Evolutionary conservation across 177 flowering plant genomes (phyloP).

Genomic region (Tripterygium wilfordii): DNA sequence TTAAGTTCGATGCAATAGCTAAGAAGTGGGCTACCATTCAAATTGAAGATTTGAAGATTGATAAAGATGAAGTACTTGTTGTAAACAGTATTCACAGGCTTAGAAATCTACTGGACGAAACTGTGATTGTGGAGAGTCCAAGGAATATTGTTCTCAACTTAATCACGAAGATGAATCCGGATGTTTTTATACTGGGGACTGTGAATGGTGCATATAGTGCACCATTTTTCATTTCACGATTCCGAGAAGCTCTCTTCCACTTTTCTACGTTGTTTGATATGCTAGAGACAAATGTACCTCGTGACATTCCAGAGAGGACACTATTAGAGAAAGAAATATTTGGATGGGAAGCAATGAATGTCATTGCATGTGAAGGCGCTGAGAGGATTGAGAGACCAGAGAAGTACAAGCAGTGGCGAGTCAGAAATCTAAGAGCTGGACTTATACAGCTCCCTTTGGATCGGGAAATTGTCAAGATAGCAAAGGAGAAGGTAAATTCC

Average conservation of each 20-base stretch:
- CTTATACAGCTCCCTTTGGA: slow-evolving; percentile 46
- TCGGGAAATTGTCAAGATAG: slow-evolving; percentile 27
- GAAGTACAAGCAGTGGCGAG: slow-evolving; percentile 63
- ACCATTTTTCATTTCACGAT: slow-evolving; percentile 54
- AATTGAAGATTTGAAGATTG: slow-evolving; percentile 45
- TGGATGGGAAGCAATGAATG: slow-evolving; percentile 52
- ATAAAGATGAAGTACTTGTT: slow-evolving; percentile 37
- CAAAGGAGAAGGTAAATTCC: slow-evolving; percentile 28
- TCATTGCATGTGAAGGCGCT: slow-evolving; percentile 50
- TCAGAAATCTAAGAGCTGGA: slow-evolving; percentile 42
- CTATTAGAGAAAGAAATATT: slow-evolving; percentile 42
- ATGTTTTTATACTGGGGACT: slow-evolving; percentile 35
- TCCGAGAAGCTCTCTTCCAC: slow-evolving; percentile 53
- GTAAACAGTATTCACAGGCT: slow-evolving; percentile 41
- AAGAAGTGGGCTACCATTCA: slow-evolving; percentile 57
- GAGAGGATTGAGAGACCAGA: slow-evolving; percentile 62
- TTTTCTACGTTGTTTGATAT: slow-evolving; percentile 47
- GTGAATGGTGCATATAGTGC: slow-evolving; percentile 50
- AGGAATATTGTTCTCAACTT: slow-evolving; percentile 41
- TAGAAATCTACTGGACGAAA: slow-evolving; percentile 46
- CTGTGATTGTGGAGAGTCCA: slow-evolving; percentile 44
- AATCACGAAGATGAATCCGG: slow-evolving; percentile 47
- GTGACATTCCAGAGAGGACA: slow-evolving; percentile 40
- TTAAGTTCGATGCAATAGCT: slow-evolving; percentile 49
- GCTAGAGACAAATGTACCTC: slow-evolving; percentile 42